Evolutionary conservation across 2,329 filamentous ascomycete genomes (phyloP).

Genomic region (Apiospora sp.): DNA sequence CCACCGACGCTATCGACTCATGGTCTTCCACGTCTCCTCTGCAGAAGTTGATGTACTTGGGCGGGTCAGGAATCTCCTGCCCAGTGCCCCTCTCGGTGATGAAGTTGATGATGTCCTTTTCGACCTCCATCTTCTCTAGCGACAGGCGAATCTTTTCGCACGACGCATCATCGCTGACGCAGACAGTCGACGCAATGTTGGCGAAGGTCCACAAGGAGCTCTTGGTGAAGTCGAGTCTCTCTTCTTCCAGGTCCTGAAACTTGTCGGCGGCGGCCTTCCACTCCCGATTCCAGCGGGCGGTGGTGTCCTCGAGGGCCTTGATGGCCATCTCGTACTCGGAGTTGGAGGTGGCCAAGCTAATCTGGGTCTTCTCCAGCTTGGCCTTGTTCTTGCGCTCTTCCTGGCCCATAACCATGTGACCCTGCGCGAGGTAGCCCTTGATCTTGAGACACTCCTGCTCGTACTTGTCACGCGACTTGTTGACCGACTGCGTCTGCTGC

Average conservation of each 20-base stretch:
- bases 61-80: slow-evolving; percentile 95
- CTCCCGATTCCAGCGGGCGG: slow-evolving; percentile 93
- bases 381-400: slow-evolving; percentile 99
- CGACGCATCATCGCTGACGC: slow-evolving; percentile 94
- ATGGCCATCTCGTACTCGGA: slow-evolving; percentile 93
- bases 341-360: slow-evolving; percentile 89
- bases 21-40: slow-evolving; percentile 85
- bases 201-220: slow-evolving; percentile 98
- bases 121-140: slow-evolving; percentile 94
- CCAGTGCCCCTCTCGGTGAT: slow-evolving; percentile 91
- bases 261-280: slow-evolving; percentile 99
- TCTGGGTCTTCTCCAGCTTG: slow-evolving; percentile 98
- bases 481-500: slow-evolving; percentile 88
- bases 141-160: slow-evolving; percentile 96
- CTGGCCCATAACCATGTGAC: slow-evolving; percentile 99
- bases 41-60: slow-evolving; percentile 99
- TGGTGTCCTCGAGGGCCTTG: slow-evolving; percentile 94
- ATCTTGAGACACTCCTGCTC: slow-evolving; percentile 98
- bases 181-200: slow-evolving; percentile 96
- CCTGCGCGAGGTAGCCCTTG: slow-evolving; percentile 97
- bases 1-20: slow-evolving; percentile 77
- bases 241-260: slow-evolving; percentile 98
- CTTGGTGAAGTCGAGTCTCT: slow-evolving; percentile 95
- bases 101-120: slow-evolving; percentile 90
- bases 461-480: slow-evolving; percentile 95